Evolutionary conservation across 257 asterid species (phyloP).

Genomic region (Ilex aquifolium): DNA sequence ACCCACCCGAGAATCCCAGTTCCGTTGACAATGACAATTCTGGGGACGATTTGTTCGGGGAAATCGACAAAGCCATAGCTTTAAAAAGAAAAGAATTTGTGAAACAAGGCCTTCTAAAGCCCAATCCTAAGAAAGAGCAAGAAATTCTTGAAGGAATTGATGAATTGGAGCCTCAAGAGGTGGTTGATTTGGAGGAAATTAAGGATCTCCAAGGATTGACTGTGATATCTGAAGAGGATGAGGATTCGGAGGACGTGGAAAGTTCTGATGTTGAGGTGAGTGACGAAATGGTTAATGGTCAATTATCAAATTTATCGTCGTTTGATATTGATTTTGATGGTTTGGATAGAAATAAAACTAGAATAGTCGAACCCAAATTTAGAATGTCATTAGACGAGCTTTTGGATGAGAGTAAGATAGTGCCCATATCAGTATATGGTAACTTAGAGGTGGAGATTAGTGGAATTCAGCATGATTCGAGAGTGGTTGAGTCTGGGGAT

Average conservation of each 20-base stretch:
- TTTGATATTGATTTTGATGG: constrained; percentile 85
- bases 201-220: constrained; percentile 61
- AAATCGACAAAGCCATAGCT: constrained; percentile 87
- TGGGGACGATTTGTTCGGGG: constrained; percentile 91
- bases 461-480: constrained; percentile 87
- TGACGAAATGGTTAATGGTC: constrained; percentile 26
- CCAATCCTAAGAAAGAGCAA: constrained; percentile 28
- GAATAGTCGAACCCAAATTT: constrained; percentile 78
- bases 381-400: constrained; percentile 84
- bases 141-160: constrained; percentile 33
- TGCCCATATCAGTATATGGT: constrained; percentile 76
- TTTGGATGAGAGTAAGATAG: constrained; percentile 83
- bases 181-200: constrained; percentile 84
- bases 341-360: constrained; percentile 50
- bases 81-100: constrained; percentile 79
- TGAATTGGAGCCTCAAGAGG: constrained; percentile 87
- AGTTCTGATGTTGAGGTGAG: constrained; percentile 55
- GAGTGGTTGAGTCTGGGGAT: constrained; percentile 82
- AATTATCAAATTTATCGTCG: constrained; percentile 29
- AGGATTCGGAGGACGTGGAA: constrained; percentile 42
- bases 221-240: constrained; percentile 31
- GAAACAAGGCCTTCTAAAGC: constrained; percentile 69
- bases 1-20: constrained; percentile 21
- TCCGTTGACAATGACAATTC: constrained; percentile 20
- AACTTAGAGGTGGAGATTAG: constrained; percentile 66